Evolutionary conservation across 1,139 yeast genomes (phyloP).

Genomic region (Debaryomyces nepalensis): DNA sequence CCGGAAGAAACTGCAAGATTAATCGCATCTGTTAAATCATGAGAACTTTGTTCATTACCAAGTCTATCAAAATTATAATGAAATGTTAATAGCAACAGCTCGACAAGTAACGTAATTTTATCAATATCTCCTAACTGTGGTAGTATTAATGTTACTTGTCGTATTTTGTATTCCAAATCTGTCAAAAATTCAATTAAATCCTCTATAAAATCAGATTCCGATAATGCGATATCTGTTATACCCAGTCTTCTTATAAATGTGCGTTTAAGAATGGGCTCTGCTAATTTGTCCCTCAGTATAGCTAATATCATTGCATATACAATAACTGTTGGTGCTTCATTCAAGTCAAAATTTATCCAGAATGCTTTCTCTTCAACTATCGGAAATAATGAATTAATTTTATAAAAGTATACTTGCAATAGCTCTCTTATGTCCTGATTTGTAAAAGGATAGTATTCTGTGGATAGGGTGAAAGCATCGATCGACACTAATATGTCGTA

Average conservation of each 20-base stretch:
- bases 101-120: slow-evolving; percentile 33
- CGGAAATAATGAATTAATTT: slow-evolving; percentile 41
- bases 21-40: slow-evolving; percentile 38
- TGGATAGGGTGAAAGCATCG: slow-evolving; percentile 40
- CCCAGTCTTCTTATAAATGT: slow-evolving; percentile 23
- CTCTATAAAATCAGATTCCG: slow-evolving; percentile 19
- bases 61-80: slow-evolving; percentile 36
- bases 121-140: slow-evolving; percentile 46
- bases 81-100: slow-evolving; percentile 34
- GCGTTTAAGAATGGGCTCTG: slow-evolving; percentile 30
- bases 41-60: slow-evolving; percentile 43
- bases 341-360: slow-evolving; percentile 32
- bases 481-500: slow-evolving; percentile 30
- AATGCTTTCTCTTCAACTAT: slow-evolving; percentile 33
- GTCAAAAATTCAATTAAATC: slow-evolving; percentile 25
- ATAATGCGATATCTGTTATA: not conserved
- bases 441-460: slow-evolving; percentile 28
- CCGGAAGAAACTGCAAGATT: slow-evolving; percentile 36
- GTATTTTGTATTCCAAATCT: slow-evolving; percentile 38
- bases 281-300: slow-evolving; percentile 33
- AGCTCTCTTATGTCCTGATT: slow-evolving; percentile 27
- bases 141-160: slow-evolving; percentile 31
- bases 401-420: slow-evolving; percentile 34
- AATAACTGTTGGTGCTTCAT: slow-evolving; percentile 29
- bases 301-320: slow-evolving; percentile 35